These are phyloP conservation scores for Metschnikowia dekortorum DNA, from an alignment of 805 yeast genomes.

Conservation along the genomic window DNA sequence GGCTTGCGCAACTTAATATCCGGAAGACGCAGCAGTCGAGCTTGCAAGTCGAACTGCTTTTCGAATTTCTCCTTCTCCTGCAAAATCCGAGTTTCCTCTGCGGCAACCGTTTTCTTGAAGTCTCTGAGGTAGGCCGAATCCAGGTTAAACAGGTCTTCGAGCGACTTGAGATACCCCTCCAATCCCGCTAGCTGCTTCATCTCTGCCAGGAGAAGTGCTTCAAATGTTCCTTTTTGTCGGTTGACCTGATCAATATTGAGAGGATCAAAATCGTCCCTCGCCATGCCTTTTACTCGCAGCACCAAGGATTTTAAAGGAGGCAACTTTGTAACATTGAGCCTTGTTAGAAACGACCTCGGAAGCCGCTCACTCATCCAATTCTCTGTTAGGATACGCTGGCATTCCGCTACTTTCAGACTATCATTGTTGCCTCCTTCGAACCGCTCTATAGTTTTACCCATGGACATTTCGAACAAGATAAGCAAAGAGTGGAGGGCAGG, in stretches of 20 bases:
- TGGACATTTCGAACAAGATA: constrained; percentile 8
- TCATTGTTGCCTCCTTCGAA: constrained; percentile 7
- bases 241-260: constrained; percentile 14
- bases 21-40: background rate
- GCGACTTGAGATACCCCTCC: constrained; percentile 22
- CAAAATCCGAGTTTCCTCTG: constrained; percentile 5
- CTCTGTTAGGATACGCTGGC: constrained; percentile 14
- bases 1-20: background rate
- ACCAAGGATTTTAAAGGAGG: constrained; percentile 16
- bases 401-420: constrained; percentile 10
- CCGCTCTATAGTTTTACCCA: constrained; percentile 12
- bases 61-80: constrained; percentile 5
- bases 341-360: constrained; percentile 14
- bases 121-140: constrained; percentile 32
- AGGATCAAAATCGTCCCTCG: constrained; percentile 8
- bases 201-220: constrained; percentile 39
- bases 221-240: constrained; percentile 15
- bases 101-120: constrained; percentile 17
- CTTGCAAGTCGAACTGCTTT: constrained; percentile 6
- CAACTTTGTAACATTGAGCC: constrained; percentile 15
- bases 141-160: constrained; percentile 23
- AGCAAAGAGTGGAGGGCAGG: constrained; percentile 10
- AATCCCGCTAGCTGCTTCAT: constrained; percentile 32
- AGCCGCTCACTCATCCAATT: constrained; percentile 14
- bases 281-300: constrained; percentile 10